These are phyloP conservation scores for Dichomitus squalens DNA, from an alignment of 1,284 basidiomycete genomes.

Conservation along the genomic window DNA sequence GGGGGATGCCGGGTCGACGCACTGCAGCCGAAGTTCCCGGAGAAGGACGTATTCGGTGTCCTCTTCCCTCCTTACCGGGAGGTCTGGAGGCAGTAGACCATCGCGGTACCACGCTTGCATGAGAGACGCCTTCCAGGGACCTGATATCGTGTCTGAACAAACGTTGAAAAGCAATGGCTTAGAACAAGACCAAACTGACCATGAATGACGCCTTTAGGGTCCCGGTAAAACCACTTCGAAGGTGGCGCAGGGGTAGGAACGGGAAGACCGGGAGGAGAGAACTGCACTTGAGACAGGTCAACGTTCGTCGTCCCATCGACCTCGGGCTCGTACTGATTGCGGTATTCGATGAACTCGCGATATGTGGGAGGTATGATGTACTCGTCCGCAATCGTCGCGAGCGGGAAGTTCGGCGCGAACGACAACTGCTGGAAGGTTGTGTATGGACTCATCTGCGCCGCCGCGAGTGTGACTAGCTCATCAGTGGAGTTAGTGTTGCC, in stretches of 20 bases:
- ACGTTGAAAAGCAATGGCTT: not conserved
- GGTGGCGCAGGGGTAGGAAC: conserved; percentile 65
- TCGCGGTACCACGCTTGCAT: conserved; percentile 89
- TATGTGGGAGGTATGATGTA: conserved; percentile 90
- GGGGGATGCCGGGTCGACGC: conserved; percentile 75
- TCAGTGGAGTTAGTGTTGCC: conserved; percentile 45
- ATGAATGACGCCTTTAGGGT: conserved; percentile 77
- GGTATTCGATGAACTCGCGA: conserved; percentile 71
- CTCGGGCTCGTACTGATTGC: conserved; percentile 61
- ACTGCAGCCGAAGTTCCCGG: conserved; percentile 72
- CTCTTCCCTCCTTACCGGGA: conserved; percentile 76
- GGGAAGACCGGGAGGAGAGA: conserved; percentile 77
- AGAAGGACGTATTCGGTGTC: conserved; percentile 67
- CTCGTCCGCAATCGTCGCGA: conserved; percentile 84
- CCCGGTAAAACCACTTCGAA: conserved; percentile 76
- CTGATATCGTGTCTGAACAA: conserved; percentile 37
- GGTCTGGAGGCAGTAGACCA: conserved; percentile 74
- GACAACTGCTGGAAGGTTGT: conserved; percentile 86
- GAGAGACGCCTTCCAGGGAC: conserved; percentile 81
- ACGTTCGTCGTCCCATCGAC: conserved; percentile 41
- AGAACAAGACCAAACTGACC: conserved; percentile 50
- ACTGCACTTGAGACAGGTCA: conserved; percentile 64
- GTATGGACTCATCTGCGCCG: conserved; percentile 76
- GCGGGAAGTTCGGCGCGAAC: conserved; percentile 81
- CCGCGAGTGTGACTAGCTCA: conserved; percentile 68